Conservation (phyloP, 2,329 filamentous ascomycete genomes). For the Talaromyces albobiverticillius region DNA sequence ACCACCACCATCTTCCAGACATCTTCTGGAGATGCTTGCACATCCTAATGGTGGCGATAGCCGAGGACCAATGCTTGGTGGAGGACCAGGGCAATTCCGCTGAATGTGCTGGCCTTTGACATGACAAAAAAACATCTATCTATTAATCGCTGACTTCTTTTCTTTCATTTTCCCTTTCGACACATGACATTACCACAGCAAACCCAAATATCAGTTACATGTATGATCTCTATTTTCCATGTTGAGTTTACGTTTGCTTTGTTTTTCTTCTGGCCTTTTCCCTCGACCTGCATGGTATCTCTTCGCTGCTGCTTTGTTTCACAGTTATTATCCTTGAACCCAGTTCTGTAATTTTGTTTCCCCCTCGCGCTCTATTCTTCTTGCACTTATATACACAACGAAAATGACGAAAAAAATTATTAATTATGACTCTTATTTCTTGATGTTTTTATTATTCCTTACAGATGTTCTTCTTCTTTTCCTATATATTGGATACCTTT, state of each 20-base stretch:
- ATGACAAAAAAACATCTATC: not conserved
- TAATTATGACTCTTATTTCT: not conserved
- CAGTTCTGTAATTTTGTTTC: not conserved
- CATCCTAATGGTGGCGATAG: slow-evolving; percentile 33
- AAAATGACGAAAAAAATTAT: not conserved
- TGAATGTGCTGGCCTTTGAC: slow-evolving; percentile 19
- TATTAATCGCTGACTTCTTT: not conserved
- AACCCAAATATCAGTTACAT: not conserved
- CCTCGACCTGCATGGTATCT: not conserved
- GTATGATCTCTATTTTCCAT: not conserved
- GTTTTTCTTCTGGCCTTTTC: not conserved
- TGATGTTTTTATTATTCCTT: not conserved
- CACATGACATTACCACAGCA: not conserved
- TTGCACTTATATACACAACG: not conserved
- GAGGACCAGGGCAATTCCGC: slow-evolving; percentile 34
- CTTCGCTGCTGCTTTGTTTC: not conserved
- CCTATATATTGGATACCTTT: slow-evolving; percentile 1
- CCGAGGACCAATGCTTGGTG: slow-evolving; percentile 30
- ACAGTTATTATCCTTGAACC: not conserved
- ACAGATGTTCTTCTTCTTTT: not conserved
- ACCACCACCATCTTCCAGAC: slow-evolving; percentile 36
- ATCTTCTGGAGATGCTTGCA: slow-evolving; percentile 45
- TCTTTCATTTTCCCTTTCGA: not conserved
- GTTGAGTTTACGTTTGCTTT: not conserved
- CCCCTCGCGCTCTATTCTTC: too few relatives aligned